phyloP scores from a whole-genome alignment of 176 grass and related monocot species.

The Avena sativa region DNA sequence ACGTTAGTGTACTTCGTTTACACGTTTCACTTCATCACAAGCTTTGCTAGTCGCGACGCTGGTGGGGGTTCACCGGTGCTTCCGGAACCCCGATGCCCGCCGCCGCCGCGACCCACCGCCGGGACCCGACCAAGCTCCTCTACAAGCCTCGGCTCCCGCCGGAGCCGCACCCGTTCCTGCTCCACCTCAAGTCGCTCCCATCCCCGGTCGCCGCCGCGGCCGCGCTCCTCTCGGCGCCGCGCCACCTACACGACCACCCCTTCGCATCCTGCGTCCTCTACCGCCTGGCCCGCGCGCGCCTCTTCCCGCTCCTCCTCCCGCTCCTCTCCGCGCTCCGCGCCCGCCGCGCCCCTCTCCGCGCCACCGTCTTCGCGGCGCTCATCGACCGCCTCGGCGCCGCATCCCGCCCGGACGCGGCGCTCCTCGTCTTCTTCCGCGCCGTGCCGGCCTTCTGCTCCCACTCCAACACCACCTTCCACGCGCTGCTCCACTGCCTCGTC shows the following conservation, averaged over 20 bases:
- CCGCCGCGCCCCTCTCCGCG: constrained; percentile 57
- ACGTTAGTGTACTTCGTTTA: not conserved
- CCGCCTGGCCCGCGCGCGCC: constrained; percentile 63
- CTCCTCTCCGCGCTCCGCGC: constrained; percentile 61
- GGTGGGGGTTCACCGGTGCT: not conserved
- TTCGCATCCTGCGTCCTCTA: constrained; percentile 76
- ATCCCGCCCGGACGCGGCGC: constrained; percentile 57
- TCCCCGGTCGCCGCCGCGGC: constrained; percentile 56
- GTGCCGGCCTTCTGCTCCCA: constrained; percentile 68
- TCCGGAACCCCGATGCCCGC: constrained; percentile 37
- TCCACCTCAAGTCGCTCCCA: constrained; percentile 77
- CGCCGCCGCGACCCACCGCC: not conserved
- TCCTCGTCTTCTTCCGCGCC: constrained; percentile 69
- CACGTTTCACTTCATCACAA: not conserved
- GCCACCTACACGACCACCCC: constrained; percentile 63
- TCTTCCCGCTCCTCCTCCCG: constrained; percentile 56
- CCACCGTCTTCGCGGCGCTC: constrained; percentile 58
- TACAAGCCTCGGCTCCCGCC: constrained; percentile 33
- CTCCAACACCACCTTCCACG: constrained; percentile 73
- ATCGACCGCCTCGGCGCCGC: constrained; percentile 69
- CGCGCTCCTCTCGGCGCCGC: constrained; percentile 54
- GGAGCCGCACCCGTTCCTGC: constrained; percentile 66
- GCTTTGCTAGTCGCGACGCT: not conserved
- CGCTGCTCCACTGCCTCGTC: constrained; percentile 63
- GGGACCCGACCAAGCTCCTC: constrained; percentile 38